Base-by-base conservation (phyloP, 176 grass and related monocot genomes). In the Canna indica region DNA sequence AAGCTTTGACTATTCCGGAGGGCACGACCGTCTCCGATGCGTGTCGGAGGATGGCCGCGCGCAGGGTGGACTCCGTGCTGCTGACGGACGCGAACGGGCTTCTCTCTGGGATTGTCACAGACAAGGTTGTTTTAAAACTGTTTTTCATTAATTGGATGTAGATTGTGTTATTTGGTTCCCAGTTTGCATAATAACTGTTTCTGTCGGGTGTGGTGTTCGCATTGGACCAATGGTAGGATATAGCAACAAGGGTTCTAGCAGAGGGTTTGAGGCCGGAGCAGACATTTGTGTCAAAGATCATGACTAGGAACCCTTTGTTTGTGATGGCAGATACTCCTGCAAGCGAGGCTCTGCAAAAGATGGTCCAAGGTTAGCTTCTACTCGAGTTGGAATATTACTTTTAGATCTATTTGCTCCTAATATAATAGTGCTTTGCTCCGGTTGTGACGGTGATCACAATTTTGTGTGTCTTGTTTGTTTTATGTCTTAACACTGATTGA, bases 71-170 rank as follows among this genome's bases (percentile, higher is more conserved):
- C 59, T 78, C 94, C 1, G 94, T 99, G 68, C 84, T 99, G 67
- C 83, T 99, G 58, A 99, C 94, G 20, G 94, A 99, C 69, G 71
- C 78, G 18, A 83, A 87, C 26, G 94, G 94, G 26, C 89, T 99
- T 83, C 94, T 99, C 22, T 99, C 94, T 17, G 94, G 94, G 71
- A 99, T 99, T 67, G 89, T 99, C 46, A 99, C 94, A 9, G 94
- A 99, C 58, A 93, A 99, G 84, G 94, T 93, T 70, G 31, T 14
- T 68, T 72, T 5, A 31, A 57, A 64, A 20, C 34, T 42, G 34
- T 18, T 36, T 65, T 68, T 72, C 56, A 33, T 72, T 31, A 56
- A 7, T n/a, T 25, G 52, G 59, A 25, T 61, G 44, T n/a, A 24
- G 12, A 6, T 61, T 81, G 66, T 76, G 32, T 31, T 79, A 3